Evolutionary conservation across 106 monocot genomes (phyloP), one percentile per base, ranked within the genome.

Genomic region (Xerophyta viscosa): DNA sequence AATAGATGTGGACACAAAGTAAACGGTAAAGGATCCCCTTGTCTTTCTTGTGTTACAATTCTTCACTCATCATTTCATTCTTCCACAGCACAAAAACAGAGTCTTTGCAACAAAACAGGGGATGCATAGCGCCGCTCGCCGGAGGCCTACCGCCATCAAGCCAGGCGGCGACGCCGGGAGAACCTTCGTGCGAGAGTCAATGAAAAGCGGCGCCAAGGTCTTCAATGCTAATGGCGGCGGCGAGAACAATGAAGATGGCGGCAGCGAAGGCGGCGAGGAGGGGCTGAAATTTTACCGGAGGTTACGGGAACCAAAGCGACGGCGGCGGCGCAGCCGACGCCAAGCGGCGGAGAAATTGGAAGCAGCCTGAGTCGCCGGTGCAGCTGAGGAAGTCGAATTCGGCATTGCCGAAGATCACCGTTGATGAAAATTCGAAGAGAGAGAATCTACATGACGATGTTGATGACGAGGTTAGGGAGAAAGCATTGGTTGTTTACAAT

Each of bases 331-430:
- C 36, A 30, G 11, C 37, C n/a, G 60, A 61, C 51, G 63, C 41
- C 48, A 68, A 69, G 78, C 83, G 80, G 87, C 63, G 92, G 58
- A 72, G 63, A 76, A 96, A 22, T 59, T 96, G 94, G 88, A 70
- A 41, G 41, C 66, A 73, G 3, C 66, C 74, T 20, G 78, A 82
- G 30, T 15, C 66, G 42, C 46, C 71, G 5, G 31, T 63, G 41
- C 53, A 39, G 19, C 58, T 79, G 24, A 58, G 51, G 44, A 76
- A 67, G 43, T 3, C 75, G 1, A 37, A 21, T 8, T 59, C 82
- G 8, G 61, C 47, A 22, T 10, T 60, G 37, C 10, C 29, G 11
- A 65, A 8, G 27, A 55, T n/a, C 15, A 20, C 7, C 0, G 20
- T 25, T 12, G 49, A 46, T 20, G 22, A 23, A 20, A 53, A 9